phyloP scores from a whole-genome alignment of 2,329 filamentous ascomycete species.

The Fusarium scirpi region DNA sequence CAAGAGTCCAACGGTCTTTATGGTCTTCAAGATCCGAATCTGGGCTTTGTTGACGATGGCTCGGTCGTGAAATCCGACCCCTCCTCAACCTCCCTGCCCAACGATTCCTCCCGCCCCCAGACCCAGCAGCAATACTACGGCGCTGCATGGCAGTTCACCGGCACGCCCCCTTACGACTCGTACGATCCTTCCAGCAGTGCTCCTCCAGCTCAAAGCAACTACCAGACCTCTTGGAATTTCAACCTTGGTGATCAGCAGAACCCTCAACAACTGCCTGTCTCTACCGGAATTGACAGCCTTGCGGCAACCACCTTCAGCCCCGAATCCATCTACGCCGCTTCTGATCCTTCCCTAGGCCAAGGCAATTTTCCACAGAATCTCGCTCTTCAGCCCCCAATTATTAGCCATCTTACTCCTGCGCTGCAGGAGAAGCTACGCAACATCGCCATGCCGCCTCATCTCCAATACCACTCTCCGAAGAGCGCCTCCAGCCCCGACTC shows the following conservation, averaged over 20 bases:
- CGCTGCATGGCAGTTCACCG: constrained; percentile 63
- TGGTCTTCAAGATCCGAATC: constrained; percentile 59
- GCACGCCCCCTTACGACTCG: constrained; percentile 61
- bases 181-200: constrained; percentile 56
- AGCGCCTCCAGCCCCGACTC: constrained; percentile 71
- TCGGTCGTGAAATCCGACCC: constrained; percentile 51
- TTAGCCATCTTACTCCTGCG: constrained; percentile 63
- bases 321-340: constrained; percentile 51
- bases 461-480: constrained; percentile 70
- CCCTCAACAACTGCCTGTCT: constrained; percentile 51
- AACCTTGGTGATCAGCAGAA: constrained; percentile 48
- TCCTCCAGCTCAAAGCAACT: constrained; percentile 51
- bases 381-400: constrained; percentile 47
- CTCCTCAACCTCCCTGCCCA: constrained; percentile 46
- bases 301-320: constrained; percentile 53
- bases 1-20: constrained; percentile 57
- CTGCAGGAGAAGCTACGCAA: constrained; percentile 71
- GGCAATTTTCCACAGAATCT: constrained; percentile 49
- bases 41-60: constrained; percentile 54
- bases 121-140: constrained; percentile 51
- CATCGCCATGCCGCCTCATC: constrained; percentile 73
- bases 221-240: constrained; percentile 53
- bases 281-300: constrained; percentile 51
- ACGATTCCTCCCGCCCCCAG: constrained; percentile 53
- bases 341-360: constrained; percentile 42